Evolutionary conservation across 2,329 filamentous ascomycete species (phyloP).

Genomic region (Fusarium camptoceras): DNA sequence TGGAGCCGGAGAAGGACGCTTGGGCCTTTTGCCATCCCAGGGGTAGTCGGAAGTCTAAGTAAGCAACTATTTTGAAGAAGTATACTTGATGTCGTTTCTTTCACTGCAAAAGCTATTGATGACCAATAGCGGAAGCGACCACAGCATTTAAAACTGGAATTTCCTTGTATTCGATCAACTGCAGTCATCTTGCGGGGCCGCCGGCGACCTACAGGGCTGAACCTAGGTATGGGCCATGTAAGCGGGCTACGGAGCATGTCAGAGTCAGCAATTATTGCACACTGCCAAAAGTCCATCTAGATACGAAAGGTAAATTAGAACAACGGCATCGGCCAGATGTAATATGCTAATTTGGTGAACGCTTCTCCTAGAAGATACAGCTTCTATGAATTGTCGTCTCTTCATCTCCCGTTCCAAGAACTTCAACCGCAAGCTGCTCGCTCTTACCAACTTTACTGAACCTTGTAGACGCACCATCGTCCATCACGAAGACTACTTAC

Average conservation of each 20-base stretch:
- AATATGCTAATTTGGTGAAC: background rate
- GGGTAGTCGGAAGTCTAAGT: background rate
- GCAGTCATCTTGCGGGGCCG: background rate
- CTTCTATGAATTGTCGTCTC: background rate
- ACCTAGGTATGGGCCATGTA: background rate
- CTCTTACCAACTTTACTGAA: no score
- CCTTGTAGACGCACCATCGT: rapidly evolving
- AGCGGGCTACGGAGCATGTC: background rate
- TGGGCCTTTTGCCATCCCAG: no score
- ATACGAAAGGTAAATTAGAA: no score
- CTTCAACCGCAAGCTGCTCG: no score
- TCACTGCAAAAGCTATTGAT: background rate
- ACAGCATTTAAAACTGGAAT: background rate
- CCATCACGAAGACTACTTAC: background rate
- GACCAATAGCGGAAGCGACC: no score
- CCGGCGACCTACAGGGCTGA: background rate
- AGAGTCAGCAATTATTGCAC: background rate
- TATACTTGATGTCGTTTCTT: background rate
- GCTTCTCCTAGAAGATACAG: background rate
- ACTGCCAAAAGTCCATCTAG: background rate
- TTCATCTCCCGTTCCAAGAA: no score
- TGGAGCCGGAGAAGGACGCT: background rate
- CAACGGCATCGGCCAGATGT: no score
- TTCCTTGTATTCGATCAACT: background rate
- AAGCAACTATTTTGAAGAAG: background rate